These are phyloP conservation scores for Orbilia oligospora DNA, from an alignment of 2,329 filamentous ascomycete genomes.

Conservation along the genomic window DNA sequence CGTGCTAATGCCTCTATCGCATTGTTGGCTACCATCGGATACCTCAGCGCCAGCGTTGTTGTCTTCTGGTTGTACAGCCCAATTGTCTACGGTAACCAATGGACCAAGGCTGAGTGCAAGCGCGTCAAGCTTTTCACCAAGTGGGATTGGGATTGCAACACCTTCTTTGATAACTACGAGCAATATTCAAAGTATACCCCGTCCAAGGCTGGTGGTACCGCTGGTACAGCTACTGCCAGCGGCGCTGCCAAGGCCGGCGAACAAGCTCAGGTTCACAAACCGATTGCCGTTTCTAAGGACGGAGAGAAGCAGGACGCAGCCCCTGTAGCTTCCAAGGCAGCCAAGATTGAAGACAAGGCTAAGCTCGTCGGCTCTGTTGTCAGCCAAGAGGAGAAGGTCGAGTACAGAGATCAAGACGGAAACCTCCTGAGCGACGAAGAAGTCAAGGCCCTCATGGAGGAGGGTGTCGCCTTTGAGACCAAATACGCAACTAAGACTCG, in stretches of 20 bases:
- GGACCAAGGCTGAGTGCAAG: constrained; percentile 90
- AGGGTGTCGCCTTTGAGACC: constrained; percentile 95
- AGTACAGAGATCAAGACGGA: constrained; percentile 95
- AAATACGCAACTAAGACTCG: constrained; percentile 95
- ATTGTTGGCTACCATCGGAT: constrained; percentile 78
- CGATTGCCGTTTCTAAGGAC: constrained; percentile 50
- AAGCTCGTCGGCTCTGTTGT: constrained; percentile 66
- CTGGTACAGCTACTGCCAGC: constrained; percentile 27
- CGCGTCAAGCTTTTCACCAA: constrained; percentile 86
- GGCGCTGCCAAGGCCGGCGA: constrained; percentile 41
- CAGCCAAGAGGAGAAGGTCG: constrained; percentile 82
- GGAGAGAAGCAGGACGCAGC: constrained; percentile 14
- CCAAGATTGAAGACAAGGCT: constrained; percentile 61
- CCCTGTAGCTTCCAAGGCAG: constrained; percentile 39
- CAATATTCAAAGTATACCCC: constrained; percentile 53
- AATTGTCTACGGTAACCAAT: constrained; percentile 90
- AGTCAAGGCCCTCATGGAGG: constrained; percentile 81
- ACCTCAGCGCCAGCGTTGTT: constrained; percentile 80
- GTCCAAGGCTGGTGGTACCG: constrained; percentile 43
- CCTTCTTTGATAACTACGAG: constrained; percentile 71
- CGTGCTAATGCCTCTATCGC: constrained; percentile 81
- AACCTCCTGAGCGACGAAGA: constrained; percentile 88
- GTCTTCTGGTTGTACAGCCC: constrained; percentile 90
- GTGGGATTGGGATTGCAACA: constrained; percentile 99
- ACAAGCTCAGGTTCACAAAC: constrained; percentile 42